phyloP scores from a whole-genome alignment of 192 early-diverging fungal species.

The Rhizophagus sp. region DNA sequence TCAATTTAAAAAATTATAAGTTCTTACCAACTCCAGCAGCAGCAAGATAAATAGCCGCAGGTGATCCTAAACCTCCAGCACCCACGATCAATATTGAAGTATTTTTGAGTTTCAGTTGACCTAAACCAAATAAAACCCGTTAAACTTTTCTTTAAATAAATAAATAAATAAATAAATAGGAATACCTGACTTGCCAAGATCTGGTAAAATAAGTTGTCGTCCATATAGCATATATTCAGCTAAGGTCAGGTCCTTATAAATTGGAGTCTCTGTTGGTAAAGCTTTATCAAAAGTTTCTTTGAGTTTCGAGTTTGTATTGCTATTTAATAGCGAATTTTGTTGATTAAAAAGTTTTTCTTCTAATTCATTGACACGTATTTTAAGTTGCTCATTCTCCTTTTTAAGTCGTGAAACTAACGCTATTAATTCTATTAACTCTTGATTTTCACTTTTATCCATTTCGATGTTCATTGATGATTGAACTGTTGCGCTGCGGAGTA shows the following conservation, averaged over 20 bases:
- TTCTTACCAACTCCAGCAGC: constrained; percentile 77
- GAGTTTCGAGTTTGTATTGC: background rate
- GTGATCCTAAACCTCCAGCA: constrained; percentile 92
- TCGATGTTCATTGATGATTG: no score
- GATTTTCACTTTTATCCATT: background rate
- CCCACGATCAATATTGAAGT: constrained; percentile 84
- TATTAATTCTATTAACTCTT: background rate
- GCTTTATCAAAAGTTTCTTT: background rate
- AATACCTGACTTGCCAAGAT: constrained; percentile 70
- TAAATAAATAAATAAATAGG: no score
- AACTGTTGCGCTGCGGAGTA: no score
- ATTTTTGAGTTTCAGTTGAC: constrained; percentile 75
- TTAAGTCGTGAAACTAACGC: background rate
- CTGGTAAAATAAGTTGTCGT: constrained; percentile 82
- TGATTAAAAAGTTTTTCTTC: background rate
- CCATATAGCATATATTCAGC: constrained; percentile 81
- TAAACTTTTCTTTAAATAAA: background rate
- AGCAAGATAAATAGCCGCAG: constrained; percentile 85
- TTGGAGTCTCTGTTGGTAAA: background rate
- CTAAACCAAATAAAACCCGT: constrained; percentile 36
- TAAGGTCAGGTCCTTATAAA: background rate
- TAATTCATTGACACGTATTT: background rate
- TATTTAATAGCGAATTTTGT: no score
- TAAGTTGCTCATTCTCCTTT: constrained; percentile 12
- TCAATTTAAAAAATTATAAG: background rate